A percentile compares a stretch with the other conserved stretches of the same genome.
phyloP scores from a whole-genome alignment of 257 asterid genomes.

The Solanum etuberosum region DNA sequence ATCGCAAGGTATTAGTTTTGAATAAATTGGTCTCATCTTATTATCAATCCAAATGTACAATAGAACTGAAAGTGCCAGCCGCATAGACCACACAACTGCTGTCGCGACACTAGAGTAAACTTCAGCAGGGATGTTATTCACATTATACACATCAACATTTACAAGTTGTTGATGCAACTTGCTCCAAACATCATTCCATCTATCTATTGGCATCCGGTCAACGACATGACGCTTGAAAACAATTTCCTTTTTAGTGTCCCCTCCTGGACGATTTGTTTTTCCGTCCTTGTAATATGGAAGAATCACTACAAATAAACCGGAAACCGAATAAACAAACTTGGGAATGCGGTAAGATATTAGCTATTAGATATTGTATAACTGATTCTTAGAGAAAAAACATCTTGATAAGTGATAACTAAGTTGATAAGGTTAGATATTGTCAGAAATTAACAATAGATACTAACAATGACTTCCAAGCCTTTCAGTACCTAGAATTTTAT shows the following conservation, averaged over 20 bases:
- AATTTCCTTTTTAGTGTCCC: slow-evolving; percentile 36
- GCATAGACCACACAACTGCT: slow-evolving; percentile 97
- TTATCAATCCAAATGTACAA: slow-evolving; percentile 82
- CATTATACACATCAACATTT: slow-evolving; percentile 77
- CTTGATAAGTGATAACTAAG: background rate
- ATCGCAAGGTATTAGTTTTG: slow-evolving; percentile 85
- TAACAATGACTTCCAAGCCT: background rate
- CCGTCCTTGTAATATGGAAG: slow-evolving; percentile 76
- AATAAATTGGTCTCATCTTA: slow-evolving; percentile 73
- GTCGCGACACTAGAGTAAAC: slow-evolving; percentile 74
- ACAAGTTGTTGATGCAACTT: slow-evolving; percentile 94
- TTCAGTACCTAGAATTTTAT: background rate
- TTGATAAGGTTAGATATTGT: background rate
- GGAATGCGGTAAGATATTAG: background rate
- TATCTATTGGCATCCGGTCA: slow-evolving; percentile 85
- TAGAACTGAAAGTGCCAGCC: slow-evolving; percentile 82
- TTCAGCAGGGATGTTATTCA: slow-evolving; percentile 61
- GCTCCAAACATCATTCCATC: slow-evolving; percentile 98
- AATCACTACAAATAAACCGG: slow-evolving; percentile 48
- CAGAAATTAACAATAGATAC: background rate
- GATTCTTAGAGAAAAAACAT: background rate
- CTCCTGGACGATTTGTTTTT: slow-evolving; percentile 28
- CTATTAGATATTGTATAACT: background rate
- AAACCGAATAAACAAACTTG: background rate
- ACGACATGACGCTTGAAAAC: slow-evolving; percentile 79